Evolutionary conservation across 208 protist species (phyloP), one percentile per base, ranked within the genome.

Genomic region (Trypanosoma cruzi): DNA sequence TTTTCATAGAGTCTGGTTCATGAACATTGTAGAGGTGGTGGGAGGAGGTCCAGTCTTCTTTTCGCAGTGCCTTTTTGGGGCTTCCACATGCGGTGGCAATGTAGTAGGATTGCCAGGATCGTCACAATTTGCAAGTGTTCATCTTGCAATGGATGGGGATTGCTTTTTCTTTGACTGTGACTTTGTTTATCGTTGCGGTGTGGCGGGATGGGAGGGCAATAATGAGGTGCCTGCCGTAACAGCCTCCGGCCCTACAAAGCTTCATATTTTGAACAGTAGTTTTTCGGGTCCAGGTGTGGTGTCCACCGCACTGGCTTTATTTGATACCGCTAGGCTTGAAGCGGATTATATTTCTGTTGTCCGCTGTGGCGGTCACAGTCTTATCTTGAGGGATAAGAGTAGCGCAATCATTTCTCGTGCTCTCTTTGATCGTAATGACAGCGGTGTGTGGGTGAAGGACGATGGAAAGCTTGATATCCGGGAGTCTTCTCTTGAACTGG

Each of bases 31-130:
- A 11, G 69, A 77, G 22, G 73, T 92, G 28, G 37, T 55, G 10
- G 86, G 86, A 10, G 54, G 32, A 28, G 86, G 74, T 14, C 75
- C 75, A 0, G 80, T 85, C n/a, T 84, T 75, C 24, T 92, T 92
- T 58, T 58, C 77, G n/a, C 67, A 80, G 28, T 92, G 86, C 64
- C 54, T 58, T 31, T 92, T 92, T 65, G 70, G 75, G 24, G 7
- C 55, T 55, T n/a, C 60, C 46, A 8, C 56, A 42, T 24, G 57
- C 20, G 49, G 31, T 32, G 26, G 32, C 61, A 26, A 20, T 31
- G 37, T n/a, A 8, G 49, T 13, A 0, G 55, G 24, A n/a, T 31
- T 42, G 28, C 44, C 56, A 34, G 8, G 18, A 48, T 50, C 34
- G 28, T 56, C 36, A 32, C 28, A 5, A 10, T 65, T 59, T 64